Evolutionary conservation across 441 rosid species (phyloP), one percentile per base, ranked within the genome.

Genomic region (Bocquillonia castaneifolia): DNA sequence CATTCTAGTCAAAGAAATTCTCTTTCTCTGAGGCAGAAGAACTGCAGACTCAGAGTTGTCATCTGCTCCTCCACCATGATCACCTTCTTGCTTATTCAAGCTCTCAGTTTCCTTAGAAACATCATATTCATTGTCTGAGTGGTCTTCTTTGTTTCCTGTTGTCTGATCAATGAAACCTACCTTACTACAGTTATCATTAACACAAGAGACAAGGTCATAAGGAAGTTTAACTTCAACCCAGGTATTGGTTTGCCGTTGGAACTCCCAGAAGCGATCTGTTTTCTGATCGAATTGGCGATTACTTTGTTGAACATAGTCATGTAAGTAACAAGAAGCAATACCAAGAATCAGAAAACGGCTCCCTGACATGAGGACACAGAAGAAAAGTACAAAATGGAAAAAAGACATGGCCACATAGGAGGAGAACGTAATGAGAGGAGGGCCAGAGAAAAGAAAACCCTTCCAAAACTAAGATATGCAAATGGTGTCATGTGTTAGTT

Each of bases 171-270:
- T 82, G 73, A 67, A 68, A 42, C 87, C 91, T 72, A 81, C 83
- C 73, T 76, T 82, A 34, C 76, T 81, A 64, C 91, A 88, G 80
- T 82, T 80, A 22, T 76, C 78, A 69, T 85, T 53, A 72, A 80
- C 83, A 75, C 91, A 86, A 56, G 88, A 77, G 57, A 88, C 73
- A 25, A 88, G 83, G 26, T 83, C 84, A 77, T 82, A 83, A 20
- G 94, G 91, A 36, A 86, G 81, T 64, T 85, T 56, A 44, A 84
- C 78, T 76, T 88, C 87, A 63, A 86, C 81, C 94, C 89, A 86
- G 23, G 59, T 76, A 73, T 77, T 82, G 75, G 87, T 77, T 66
- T 79, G 59, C 80, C 82, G 86, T n/a, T 83, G 74, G 64, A 78
- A 88, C 79, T 85, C 82, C 89, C 88, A 88, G 77, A 86, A 88